Evolutionary conservation across 2,329 filamentous ascomycete genomes (phyloP).

Genomic region (Neopestalotiopsis rosae): DNA sequence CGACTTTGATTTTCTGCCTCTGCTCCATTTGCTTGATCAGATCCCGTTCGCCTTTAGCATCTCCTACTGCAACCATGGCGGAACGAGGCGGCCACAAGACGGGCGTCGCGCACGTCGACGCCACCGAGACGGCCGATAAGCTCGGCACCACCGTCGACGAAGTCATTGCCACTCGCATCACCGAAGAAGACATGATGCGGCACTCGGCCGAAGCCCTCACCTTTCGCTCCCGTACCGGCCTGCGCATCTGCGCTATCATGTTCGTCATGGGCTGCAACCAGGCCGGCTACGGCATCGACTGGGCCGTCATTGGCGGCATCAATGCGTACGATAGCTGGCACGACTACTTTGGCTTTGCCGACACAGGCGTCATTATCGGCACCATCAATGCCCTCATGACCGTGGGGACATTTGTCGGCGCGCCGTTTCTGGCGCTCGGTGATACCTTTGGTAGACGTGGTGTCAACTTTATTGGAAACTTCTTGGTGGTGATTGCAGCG

Average conservation of each 20-base stretch:
- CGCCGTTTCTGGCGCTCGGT: slow-evolving; percentile 54
- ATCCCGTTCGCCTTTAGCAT: neutral
- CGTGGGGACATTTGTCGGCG: slow-evolving; percentile 51
- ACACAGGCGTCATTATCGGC: slow-evolving; percentile 44
- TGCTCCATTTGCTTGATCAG: neutral
- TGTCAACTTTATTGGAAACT: slow-evolving; percentile 51
- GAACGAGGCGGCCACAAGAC: slow-evolving; percentile 12
- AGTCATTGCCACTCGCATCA: slow-evolving; percentile 48
- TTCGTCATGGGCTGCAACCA: slow-evolving; percentile 52
- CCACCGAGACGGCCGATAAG: slow-evolving; percentile 37
- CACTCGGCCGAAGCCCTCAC: slow-evolving; percentile 46
- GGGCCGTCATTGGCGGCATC: slow-evolving; percentile 53
- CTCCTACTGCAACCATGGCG: slow-evolving; percentile 3
- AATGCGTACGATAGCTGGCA: slow-evolving; percentile 50
- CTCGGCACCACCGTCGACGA: slow-evolving; percentile 46
- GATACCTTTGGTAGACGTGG: slow-evolving; percentile 58
- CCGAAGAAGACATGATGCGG: slow-evolving; percentile 49
- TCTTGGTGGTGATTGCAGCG: slow-evolving; percentile 49
- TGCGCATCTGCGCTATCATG: slow-evolving; percentile 47
- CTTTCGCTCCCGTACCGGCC: slow-evolving; percentile 45
- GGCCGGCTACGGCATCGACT: slow-evolving; percentile 53
- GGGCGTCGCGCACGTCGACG: slow-evolving; percentile 23
- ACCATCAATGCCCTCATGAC: slow-evolving; percentile 54
- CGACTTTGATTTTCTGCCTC: neutral
- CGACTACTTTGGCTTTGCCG: slow-evolving; percentile 47